Evolutionary conservation across 768 basidiomycete species (phyloP).

Genomic region (Pulveroboletus frians): DNA sequence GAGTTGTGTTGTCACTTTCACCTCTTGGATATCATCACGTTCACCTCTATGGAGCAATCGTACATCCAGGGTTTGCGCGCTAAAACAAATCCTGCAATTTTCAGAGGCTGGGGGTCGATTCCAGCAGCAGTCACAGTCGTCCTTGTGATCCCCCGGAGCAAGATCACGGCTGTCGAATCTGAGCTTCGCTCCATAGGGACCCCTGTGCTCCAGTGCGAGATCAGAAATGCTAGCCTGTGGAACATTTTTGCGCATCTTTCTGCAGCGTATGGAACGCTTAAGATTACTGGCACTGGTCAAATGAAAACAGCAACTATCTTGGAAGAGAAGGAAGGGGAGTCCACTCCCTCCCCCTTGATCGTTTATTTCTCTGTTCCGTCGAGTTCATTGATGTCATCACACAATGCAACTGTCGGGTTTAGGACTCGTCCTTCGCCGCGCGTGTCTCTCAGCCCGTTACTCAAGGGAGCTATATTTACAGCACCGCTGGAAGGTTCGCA

Average conservation of each 20-base stretch:
- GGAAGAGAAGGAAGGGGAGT: slow-evolving; percentile 17
- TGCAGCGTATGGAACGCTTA: slow-evolving; percentile 19
- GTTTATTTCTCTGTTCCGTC: slow-evolving; percentile 23
- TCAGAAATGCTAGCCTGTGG: slow-evolving; percentile 7
- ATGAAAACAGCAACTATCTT: slow-evolving; percentile 16
- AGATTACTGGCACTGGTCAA: slow-evolving; percentile 13
- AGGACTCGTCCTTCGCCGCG: slow-evolving; percentile 17
- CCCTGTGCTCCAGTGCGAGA: slow-evolving; percentile 24
- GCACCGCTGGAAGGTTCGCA: slow-evolving; percentile 15
- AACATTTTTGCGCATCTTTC: slow-evolving; percentile 21
- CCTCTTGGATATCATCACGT: slow-evolving; percentile 35
- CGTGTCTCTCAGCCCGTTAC: not conserved
- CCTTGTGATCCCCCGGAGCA: slow-evolving; percentile 30
- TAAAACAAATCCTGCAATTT: slow-evolving; percentile 13
- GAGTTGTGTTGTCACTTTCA: slow-evolving; percentile 45
- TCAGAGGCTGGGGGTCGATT: slow-evolving; percentile 28
- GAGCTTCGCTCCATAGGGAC: slow-evolving; percentile 21
- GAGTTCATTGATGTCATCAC: slow-evolving; percentile 12
- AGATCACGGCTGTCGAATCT: slow-evolving; percentile 18
- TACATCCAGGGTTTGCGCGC: slow-evolving; percentile 9
- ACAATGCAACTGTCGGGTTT: slow-evolving; percentile 14
- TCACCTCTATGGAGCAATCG: slow-evolving; percentile 15
- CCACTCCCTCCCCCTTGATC: slow-evolving; percentile 16
- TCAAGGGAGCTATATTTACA: slow-evolving; percentile 19
- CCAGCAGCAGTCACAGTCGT: slow-evolving; percentile 31